Evolutionary conservation across 2,329 filamentous ascomycete species (phyloP).

Genomic region (Colletotrichum lentis): DNA sequence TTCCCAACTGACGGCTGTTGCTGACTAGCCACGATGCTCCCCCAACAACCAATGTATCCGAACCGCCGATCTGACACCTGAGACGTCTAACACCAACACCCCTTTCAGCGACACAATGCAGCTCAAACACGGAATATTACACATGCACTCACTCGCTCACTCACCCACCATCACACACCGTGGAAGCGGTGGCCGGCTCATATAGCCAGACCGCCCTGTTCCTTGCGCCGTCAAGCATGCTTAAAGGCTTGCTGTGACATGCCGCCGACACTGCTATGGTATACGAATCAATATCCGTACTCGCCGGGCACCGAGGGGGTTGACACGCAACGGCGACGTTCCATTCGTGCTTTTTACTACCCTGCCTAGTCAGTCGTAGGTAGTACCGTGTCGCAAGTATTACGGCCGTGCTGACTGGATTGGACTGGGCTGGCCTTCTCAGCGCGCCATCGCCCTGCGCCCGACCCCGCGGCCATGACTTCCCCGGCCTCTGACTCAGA

Average conservation of each 20-base stretch:
- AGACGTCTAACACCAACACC: conserved; percentile 21
- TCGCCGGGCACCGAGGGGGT: not conserved
- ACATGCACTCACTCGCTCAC: not conserved
- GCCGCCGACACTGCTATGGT: not conserved
- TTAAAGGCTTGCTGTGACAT: conserved; percentile 11
- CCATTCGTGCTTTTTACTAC: conserved; percentile 3
- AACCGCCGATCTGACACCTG: conserved; percentile 22
- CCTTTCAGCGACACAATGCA: conserved; percentile 17
- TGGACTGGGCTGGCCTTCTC: not conserved
- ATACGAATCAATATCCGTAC: not conserved
- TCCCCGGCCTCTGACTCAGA: conserved; percentile 35
- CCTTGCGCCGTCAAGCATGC: not conserved
- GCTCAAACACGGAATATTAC: conserved; percentile 21
- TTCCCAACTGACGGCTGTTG: conserved; percentile 7
- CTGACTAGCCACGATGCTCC: conserved; percentile 18
- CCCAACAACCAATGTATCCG: conserved; percentile 31
- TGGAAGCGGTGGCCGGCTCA: conserved; percentile 30
- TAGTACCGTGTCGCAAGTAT: conserved; percentile 6
- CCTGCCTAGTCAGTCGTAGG: not conserved
- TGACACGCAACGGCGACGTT: conserved; percentile 4
- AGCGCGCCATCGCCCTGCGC: not conserved
- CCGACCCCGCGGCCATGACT: conserved; percentile 16
- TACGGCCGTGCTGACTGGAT: conserved; percentile 21
- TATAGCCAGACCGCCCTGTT: conserved; percentile 22
- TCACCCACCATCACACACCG: not conserved